Percentiles rank a stretch among this genome's conserved stretches.
Evolutionary conservation across 805 yeast genomes (phyloP).

Genomic region (Ogataea pini): DNA sequence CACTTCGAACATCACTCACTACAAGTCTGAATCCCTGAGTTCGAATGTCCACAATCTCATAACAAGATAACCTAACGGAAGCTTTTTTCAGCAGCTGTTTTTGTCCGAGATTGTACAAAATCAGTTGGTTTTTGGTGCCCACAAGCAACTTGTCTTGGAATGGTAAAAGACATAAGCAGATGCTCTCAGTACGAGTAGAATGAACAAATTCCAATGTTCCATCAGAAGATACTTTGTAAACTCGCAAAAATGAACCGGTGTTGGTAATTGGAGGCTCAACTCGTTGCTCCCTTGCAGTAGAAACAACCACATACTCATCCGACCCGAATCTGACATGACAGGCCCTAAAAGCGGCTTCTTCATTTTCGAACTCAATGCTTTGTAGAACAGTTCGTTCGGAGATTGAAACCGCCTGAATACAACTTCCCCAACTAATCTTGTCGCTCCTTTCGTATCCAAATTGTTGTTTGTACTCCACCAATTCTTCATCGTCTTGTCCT

Average conservation of each 20-base stretch:
- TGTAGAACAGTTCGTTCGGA: constrained; percentile 38
- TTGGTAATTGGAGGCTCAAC: constrained; percentile 32
- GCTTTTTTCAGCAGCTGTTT: constrained; percentile 76
- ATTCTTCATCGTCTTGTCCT: constrained; percentile 9
- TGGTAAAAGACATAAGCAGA: constrained; percentile 48
- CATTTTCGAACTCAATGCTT: constrained; percentile 42
- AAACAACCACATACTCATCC: constrained; percentile 45
- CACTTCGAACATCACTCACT: constrained; percentile 70
- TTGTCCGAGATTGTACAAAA: constrained; percentile 72
- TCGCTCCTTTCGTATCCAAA: constrained; percentile 41
- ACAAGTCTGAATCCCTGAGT: constrained; percentile 60
- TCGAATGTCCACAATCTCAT: constrained; percentile 54
- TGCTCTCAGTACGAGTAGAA: constrained; percentile 53
- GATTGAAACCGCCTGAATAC: constrained; percentile 50
- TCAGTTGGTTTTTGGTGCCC: constrained; percentile 52
- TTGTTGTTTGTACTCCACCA: constrained; percentile 40
- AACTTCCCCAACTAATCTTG: constrained; percentile 47
- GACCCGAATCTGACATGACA: constrained; percentile 35
- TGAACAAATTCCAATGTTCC: constrained; percentile 54
- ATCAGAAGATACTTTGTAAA: constrained; percentile 38
- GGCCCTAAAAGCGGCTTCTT: constrained; percentile 45
- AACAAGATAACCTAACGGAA: constrained; percentile 45
- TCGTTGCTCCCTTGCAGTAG: constrained; percentile 38
- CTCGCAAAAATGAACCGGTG: constrained; percentile 35
- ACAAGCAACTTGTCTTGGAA: constrained; percentile 65